Evolutionary conservation across 208 protist species (phyloP).

Genomic region (Blechomonas ayalai): DNA sequence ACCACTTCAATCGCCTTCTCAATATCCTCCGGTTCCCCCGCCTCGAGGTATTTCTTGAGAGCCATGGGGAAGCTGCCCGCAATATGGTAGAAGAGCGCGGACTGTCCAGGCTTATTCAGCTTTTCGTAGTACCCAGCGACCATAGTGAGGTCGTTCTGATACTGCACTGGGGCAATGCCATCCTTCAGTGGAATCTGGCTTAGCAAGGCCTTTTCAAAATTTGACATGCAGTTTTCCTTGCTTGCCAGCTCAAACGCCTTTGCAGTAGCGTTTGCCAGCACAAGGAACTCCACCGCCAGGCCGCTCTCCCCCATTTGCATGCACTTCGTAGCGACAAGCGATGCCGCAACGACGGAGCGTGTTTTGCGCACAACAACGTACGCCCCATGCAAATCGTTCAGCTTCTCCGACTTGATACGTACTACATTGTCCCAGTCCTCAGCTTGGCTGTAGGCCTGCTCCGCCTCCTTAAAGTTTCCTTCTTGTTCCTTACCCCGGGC

Average conservation of each 20-base stretch:
- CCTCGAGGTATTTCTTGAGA: constrained; percentile 88
- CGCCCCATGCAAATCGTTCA: constrained; percentile 92
- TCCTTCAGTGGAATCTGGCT: constrained; percentile 76
- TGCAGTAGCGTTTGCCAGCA: constrained; percentile 87
- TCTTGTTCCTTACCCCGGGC: constrained; percentile 86
- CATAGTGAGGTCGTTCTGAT: constrained; percentile 69
- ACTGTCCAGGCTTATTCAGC: constrained; percentile 61
- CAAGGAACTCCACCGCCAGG: constrained; percentile 94
- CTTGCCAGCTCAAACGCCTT: constrained; percentile 94
- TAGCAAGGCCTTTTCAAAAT: constrained; percentile 76
- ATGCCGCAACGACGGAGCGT: constrained; percentile 86
- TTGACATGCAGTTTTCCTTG: constrained; percentile 77
- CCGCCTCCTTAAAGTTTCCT: constrained; percentile 88
- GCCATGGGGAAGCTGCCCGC: constrained; percentile 84
- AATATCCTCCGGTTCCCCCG: constrained; percentile 80
- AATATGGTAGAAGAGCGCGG: constrained; percentile 91
- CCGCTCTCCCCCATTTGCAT: constrained; percentile 75
- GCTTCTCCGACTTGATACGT: constrained; percentile 91
- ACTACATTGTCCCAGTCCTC: constrained; percentile 95
- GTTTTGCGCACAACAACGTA: constrained; percentile 93
- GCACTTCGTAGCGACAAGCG: constrained; percentile 90
- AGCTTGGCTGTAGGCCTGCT: constrained; percentile 88
- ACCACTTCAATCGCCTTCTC: constrained; percentile 93
- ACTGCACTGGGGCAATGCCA: constrained; percentile 63
- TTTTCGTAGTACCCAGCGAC: constrained; percentile 93